Base-by-base conservation (phyloP, 495 filamentous ascomycete species). In the Xylaria acuta region DNA sequence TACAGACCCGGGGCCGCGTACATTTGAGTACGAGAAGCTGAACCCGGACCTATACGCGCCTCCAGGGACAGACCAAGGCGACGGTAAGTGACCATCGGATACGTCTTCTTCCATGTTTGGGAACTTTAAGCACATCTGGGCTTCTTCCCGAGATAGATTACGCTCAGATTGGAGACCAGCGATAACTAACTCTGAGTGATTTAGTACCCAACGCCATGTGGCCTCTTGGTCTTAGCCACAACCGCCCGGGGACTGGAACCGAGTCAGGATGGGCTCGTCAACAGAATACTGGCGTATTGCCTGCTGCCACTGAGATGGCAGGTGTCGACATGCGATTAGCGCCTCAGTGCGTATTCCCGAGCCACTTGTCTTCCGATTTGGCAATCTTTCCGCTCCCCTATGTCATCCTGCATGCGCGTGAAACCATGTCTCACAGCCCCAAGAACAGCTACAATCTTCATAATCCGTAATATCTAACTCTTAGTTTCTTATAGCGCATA, bases 261-360 rank as follows among this genome's bases (percentile, higher is more conserved):
- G 80, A 80, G 58, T 84, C 90, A 8, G 92, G 92, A 1, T 94
- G 89, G 90, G 90, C 91, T 27, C 82, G 92, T 9, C 90, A 93
- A 76, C 86, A 93, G 78, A 91, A 92, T 69, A 78, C 82, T 2
- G 80, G 84, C 12, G 86, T 92, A 22, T 84, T 94, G 72, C 92
- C 92, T 0, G 84, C 82, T 40, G 90, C 91, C 18, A 89, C 81
- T 11, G 85, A 84, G 64, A 92, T 94, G 88, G 91, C 92, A 1
- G 92, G 92, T 63, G 92, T 94, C 1, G 88, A 94, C 74, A 94
- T 94, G 92, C 86, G 91, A 36, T 87, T 94, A 5, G 88, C 87
- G 58, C 86, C 89, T 3, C 81, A 86, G 65, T 67, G 56, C 14
- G 65, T 67, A n/a, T 41, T 18, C n/a, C 27, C 34, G 20, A 38